phyloP scores from a whole-genome alignment of 2,329 filamentous ascomycete genomes.

The Pestalotiopsis sp. region DNA sequence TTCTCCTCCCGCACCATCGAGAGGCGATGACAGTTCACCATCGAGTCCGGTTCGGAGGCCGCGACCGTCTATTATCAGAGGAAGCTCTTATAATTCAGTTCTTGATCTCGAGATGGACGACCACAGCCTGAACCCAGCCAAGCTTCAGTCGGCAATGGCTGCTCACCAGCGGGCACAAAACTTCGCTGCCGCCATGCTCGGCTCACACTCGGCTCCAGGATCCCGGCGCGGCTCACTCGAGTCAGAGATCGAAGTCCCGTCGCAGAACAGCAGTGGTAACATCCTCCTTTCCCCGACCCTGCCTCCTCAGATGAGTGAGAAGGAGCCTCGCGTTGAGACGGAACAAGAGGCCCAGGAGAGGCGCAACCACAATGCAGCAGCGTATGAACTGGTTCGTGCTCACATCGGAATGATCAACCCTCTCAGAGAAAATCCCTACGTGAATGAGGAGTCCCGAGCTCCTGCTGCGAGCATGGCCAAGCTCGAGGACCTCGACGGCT shows the following conservation, averaged over 20 bases:
- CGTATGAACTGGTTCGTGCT: constrained; percentile 44
- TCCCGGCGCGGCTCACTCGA: constrained; percentile 38
- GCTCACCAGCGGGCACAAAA: constrained; percentile 45
- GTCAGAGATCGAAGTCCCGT: constrained; percentile 34
- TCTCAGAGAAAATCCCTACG: background rate
- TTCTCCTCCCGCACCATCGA: constrained; percentile 16
- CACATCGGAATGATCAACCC: constrained; percentile 34
- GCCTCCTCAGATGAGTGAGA: background rate
- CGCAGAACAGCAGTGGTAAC: constrained; percentile 27
- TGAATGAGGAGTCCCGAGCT: background rate
- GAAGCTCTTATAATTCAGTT: constrained; percentile 41
- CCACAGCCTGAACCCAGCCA: constrained; percentile 25
- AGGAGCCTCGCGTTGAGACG: constrained; percentile 10
- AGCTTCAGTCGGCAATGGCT: constrained; percentile 37
- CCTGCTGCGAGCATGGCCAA: background rate
- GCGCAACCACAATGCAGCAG: constrained; percentile 35
- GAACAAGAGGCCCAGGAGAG: constrained; percentile 23
- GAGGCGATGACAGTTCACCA: constrained; percentile 14
- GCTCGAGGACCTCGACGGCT: background rate
- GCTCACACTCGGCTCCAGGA: constrained; percentile 35
- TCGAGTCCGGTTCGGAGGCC: constrained; percentile 27
- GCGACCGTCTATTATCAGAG: constrained; percentile 44
- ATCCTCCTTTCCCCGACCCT: constrained; percentile 19
- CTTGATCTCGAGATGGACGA: constrained; percentile 30
- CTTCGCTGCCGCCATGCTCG: constrained; percentile 41